Conservation (phyloP, 305 asterid species). For the Fraxinus baroniana region DNA sequence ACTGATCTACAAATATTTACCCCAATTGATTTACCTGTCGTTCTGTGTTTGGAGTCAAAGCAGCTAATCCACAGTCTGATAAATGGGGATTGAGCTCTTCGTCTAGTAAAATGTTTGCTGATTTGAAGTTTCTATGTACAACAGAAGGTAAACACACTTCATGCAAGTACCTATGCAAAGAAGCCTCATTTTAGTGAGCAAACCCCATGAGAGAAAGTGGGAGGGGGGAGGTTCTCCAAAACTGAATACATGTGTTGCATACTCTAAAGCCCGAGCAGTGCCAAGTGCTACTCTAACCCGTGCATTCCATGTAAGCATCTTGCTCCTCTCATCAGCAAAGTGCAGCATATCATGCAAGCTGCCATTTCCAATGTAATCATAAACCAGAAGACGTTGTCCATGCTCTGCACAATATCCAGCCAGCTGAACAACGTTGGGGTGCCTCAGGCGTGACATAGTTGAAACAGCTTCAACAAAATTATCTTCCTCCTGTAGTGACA, state of each 20-base stretch:
- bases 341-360: conserved; percentile 93
- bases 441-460: conserved; percentile 86
- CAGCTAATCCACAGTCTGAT: conserved; percentile 93
- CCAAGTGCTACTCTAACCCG: conserved; percentile 96
- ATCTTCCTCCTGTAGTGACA: conserved; percentile 89
- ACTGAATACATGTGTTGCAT: conserved; percentile 30
- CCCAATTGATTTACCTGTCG: conserved; percentile 59
- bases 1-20: not conserved
- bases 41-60: conserved; percentile 76
- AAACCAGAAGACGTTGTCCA: conserved; percentile 87
- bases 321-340: conserved; percentile 70
- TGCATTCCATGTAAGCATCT: conserved; percentile 87
- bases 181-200: conserved; percentile 23
- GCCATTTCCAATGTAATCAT: conserved; percentile 70
- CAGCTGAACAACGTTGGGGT: conserved; percentile 81
- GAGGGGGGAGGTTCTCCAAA: conserved; percentile 1
- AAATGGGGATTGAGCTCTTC: conserved; percentile 92
- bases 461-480: conserved; percentile 83
- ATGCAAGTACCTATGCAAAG: conserved; percentile 81
- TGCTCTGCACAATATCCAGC: conserved; percentile 91
- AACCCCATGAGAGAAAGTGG: not conserved
- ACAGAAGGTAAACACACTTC: conserved; percentile 96
- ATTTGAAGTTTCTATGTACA: conserved; percentile 91
- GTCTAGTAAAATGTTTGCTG: conserved; percentile 86
- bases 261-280: conserved; percentile 98